Evolutionary conservation across 805 yeast species (phyloP), one percentile per base, ranked within the genome.

Genomic region (Metschnikowia vanudenii): DNA sequence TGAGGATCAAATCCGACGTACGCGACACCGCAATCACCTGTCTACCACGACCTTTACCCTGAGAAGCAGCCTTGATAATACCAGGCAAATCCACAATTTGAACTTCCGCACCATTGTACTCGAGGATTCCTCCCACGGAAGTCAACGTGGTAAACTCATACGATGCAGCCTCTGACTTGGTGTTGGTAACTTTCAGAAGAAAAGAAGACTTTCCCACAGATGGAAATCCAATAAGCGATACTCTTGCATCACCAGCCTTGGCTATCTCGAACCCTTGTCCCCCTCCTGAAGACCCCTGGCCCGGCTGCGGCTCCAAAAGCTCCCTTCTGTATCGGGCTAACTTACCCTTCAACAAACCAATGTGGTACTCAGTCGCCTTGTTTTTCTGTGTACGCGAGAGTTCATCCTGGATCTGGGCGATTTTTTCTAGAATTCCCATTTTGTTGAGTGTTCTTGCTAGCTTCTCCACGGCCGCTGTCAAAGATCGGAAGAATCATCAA

Each of bases 11-110:
- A 62, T 94, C 98, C 0, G 97, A 90, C 0, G 98, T 92, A 64
- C 94, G 85, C 0, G 97, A 96, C 0, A 97, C 94, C 2, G 98
- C 86, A 54, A 92, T 91, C 35, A 94, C 98, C 65, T 94, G 98
- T 58, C 96, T 79, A 47, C 98, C 98, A 66, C 99, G 81, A 58
- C 99, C 99, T 67, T 91, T 91, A 59, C 98, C 98, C 62, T 88
- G 96, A 30, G 95, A 78, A 3, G 98, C 98, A 37, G 98, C 98
- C 63, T 88, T 88, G 47, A 92, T 92, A 57, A 92, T 92, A 65
- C 99, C 99, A 1, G 99, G 99, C 43, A 92, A 71, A 76, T 92
- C 99, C n/a, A 92, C 92, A 55, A 94, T 84, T 69, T 92, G 99
- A 52, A 92, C 90, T 61, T 91, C 97, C 0, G 98, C 97, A 32